These are phyloP conservation scores for Penicillium cinerascens DNA, from an alignment of 495 filamentous ascomycete genomes.

Conservation along the genomic window DNA sequence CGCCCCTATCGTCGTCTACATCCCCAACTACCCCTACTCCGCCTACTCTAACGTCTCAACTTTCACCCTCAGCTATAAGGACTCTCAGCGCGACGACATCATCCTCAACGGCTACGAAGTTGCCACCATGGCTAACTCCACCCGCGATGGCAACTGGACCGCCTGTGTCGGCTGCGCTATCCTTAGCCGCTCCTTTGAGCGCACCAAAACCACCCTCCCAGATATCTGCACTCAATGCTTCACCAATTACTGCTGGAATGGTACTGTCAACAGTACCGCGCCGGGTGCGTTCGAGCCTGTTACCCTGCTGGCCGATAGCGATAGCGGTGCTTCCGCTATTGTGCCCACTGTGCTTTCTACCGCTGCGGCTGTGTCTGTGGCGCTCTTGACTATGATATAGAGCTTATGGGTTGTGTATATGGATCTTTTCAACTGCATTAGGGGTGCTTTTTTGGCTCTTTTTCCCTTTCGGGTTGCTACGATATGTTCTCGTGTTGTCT, in stretches of 20 bases:
- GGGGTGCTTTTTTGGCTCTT: neutral
- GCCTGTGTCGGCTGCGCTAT: conserved; percentile 85
- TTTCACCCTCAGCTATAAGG: conserved; percentile 58
- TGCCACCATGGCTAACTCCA: conserved; percentile 78
- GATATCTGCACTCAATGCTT: conserved; percentile 73
- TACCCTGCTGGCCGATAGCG: conserved; percentile 16
- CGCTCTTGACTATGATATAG: conserved; percentile 26
- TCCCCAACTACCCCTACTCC: conserved; percentile 84
- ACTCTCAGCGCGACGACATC: conserved; percentile 64
- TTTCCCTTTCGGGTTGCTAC: neutral
- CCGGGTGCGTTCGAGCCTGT: conserved; percentile 31
- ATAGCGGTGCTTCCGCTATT: conserved; percentile 3
- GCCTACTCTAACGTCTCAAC: conserved; percentile 71
- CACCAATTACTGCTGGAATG: conserved; percentile 71
- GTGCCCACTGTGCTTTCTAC: conserved; percentile 19
- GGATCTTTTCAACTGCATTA: neutral
- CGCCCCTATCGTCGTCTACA: conserved; percentile 77
- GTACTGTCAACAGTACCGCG: conserved; percentile 28
- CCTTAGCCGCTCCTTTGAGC: conserved; percentile 67
- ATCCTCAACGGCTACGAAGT: conserved; percentile 81
- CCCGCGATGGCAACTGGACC: conserved; percentile 66
- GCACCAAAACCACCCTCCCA: conserved; percentile 62
- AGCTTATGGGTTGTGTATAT: neutral
- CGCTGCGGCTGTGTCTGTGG: conserved; percentile 21
- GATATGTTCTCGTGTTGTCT: neutral